These are phyloP conservation scores for Auriscalpium vulgare DNA, from an alignment of 768 basidiomycete species.

Conservation along the genomic window DNA sequence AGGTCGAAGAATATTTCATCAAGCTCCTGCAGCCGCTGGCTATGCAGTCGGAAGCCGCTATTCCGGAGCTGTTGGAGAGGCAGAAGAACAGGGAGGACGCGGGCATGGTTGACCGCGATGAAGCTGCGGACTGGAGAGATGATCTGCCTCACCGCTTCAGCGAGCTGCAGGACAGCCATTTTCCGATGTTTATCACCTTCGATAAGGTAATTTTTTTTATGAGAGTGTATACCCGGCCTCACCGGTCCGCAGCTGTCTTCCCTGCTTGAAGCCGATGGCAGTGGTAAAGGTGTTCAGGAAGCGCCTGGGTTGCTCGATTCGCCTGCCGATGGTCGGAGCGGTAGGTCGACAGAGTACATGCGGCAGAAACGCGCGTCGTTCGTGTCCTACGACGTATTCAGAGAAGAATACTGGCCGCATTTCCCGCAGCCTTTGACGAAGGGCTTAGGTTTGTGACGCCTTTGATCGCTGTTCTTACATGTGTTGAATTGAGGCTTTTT, in stretches of 20 bases:
- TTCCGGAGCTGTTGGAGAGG: constrained; percentile 23
- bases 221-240: background rate
- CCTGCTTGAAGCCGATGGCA: constrained; percentile 38
- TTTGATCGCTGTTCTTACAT: constrained; percentile 38
- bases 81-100: constrained; percentile 12
- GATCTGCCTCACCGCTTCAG: constrained; percentile 49
- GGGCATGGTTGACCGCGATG: constrained; percentile 34
- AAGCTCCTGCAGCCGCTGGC: constrained; percentile 40
- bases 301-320: background rate
- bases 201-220: constrained; percentile 36
- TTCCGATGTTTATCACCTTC: constrained; percentile 64
- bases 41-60: constrained; percentile 29
- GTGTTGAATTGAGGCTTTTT: constrained; percentile 40
- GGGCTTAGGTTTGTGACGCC: constrained; percentile 35
- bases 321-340: background rate
- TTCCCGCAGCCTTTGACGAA: constrained; percentile 44
- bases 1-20: constrained; percentile 58
- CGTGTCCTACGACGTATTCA: constrained; percentile 38
- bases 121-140: constrained; percentile 31
- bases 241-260: constrained; percentile 32
- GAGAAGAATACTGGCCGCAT: constrained; percentile 50
- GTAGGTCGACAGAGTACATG: background rate
- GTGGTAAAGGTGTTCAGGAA: background rate
- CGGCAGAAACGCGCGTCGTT: constrained; percentile 17
- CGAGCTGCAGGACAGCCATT: constrained; percentile 48